Percentiles rank a stretch among this genome's conserved stretches.
These are phyloP conservation scores for Cyclotella baltica DNA, from an alignment of 108 stramenopile genomes.

Conservation along the genomic window DNA sequence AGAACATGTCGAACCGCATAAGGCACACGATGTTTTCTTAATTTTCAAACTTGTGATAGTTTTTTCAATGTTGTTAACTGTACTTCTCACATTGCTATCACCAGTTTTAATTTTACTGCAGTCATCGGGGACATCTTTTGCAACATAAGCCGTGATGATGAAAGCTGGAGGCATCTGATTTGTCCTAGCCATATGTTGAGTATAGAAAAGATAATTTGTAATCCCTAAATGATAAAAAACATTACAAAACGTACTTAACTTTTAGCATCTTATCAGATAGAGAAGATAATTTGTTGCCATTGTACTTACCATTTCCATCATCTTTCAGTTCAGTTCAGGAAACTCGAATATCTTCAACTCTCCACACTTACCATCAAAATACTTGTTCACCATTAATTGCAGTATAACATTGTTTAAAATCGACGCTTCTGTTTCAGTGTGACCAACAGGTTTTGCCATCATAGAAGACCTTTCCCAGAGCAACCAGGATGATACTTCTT, in stretches of 20 bases:
- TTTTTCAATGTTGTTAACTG: background rate
- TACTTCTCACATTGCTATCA: background rate
- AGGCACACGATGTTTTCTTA: constrained; percentile 18
- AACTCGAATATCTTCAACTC: background rate
- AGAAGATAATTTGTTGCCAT: too few species aligned
- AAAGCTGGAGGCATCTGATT: constrained; percentile 19
- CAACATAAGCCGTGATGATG: constrained; percentile 24
- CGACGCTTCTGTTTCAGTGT: constrained; percentile 2
- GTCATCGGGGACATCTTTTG: constrained; percentile 7
- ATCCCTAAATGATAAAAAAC: constrained; percentile 5
- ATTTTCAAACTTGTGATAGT: constrained; percentile 20
- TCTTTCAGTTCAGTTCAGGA: background rate
- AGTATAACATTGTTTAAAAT: constrained; percentile 20
- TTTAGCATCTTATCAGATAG: too few species aligned
- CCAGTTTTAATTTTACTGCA: background rate
- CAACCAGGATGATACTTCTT: constrained; percentile 24
- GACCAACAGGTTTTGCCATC: background rate
- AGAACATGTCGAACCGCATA: constrained; percentile 13
- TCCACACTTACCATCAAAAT: constrained; percentile 11
- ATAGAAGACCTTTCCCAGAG: constrained; percentile 6
- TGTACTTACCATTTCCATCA: too few species aligned
- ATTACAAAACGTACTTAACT: too few species aligned
- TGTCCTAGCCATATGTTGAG: background rate
- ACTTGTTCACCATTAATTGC: constrained; percentile 34
- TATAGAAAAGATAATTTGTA: constrained; percentile 17